A percentile compares a stretch with the other conserved stretches of the same genome.
phyloP scores from a whole-genome alignment of 768 basidiomycete species.

The Tylopilus subfusipes region DNA sequence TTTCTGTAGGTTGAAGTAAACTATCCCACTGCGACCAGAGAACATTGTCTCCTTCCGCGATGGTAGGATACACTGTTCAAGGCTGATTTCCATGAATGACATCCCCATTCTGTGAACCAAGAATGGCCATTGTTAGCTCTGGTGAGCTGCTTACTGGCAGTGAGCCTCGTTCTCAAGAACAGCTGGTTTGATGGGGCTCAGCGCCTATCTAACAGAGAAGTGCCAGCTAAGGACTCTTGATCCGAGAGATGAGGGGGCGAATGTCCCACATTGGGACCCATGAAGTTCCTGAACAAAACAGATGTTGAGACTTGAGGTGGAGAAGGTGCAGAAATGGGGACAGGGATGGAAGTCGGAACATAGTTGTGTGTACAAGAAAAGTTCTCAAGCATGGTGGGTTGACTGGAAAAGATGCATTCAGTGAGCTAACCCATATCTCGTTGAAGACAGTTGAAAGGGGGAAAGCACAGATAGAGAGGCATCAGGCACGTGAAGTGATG shows the following conservation, averaged over 20 bases:
- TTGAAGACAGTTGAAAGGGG: background rate
- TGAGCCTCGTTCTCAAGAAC: conserved; percentile 1
- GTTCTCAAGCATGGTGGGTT: conserved; percentile 48
- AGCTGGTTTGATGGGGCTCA: conserved; percentile 7
- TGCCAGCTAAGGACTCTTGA: conserved; percentile 6
- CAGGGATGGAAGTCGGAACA: conserved; percentile 49
- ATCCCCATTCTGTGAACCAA: conserved; percentile 26
- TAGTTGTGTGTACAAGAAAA: conserved; percentile 54
- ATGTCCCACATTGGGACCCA: conserved; percentile 27
- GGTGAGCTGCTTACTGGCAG: conserved; percentile 11
- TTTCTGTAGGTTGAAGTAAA: conserved; percentile 17
- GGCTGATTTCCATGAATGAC: conserved; percentile 12
- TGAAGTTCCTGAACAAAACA: conserved; percentile 44
- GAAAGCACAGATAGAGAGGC: background rate
- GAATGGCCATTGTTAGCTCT: conserved; percentile 9
- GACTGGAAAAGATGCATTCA: conserved; percentile 33
- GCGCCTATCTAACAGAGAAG: conserved; percentile 11
- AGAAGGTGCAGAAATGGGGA: conserved; percentile 45
- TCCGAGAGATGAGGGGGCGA: conserved; percentile 7
- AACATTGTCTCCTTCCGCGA: conserved; percentile 28
- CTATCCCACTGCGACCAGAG: conserved; percentile 35
- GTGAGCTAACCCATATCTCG: conserved; percentile 1
- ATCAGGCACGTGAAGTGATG: conserved; percentile 16
- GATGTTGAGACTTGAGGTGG: conserved; percentile 50
- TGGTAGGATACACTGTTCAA: conserved; percentile 29